Conservation (phyloP, 352 stramenopile genomes). For the Globisporangium irregulare region DNA sequence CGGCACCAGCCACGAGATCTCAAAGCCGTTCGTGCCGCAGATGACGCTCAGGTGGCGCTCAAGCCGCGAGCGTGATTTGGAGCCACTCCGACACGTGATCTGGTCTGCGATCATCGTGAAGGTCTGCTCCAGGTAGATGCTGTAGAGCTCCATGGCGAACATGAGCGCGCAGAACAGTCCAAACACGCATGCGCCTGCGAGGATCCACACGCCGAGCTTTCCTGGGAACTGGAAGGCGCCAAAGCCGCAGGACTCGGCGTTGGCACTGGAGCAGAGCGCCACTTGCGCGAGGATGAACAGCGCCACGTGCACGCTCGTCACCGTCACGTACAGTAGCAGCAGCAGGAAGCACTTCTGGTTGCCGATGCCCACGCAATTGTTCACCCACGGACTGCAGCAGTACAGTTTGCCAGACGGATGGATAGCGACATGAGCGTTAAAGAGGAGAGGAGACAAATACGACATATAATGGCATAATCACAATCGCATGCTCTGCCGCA, state of each 20-base stretch:
- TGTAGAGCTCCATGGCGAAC: constrained; percentile 77
- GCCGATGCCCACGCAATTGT: constrained; percentile 83
- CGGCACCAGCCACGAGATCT: constrained; percentile 62
- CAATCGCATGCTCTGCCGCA: neutral
- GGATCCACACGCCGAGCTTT: constrained; percentile 57
- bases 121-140: constrained; percentile 59
- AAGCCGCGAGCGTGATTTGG: constrained; percentile 57
- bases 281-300: constrained; percentile 55
- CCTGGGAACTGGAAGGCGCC: constrained; percentile 58
- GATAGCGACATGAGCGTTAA: neutral
- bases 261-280: constrained; percentile 29
- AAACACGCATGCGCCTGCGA: constrained; percentile 67
- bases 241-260: constrained; percentile 50
- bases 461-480: neutral
- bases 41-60: constrained; percentile 76
- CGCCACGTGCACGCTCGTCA: constrained; percentile 53
- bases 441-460: neutral
- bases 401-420: neutral
- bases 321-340: constrained; percentile 71
- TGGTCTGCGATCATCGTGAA: constrained; percentile 57
- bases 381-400: constrained; percentile 71
- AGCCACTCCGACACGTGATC: constrained; percentile 43
- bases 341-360: constrained; percentile 84
- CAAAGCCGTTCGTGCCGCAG: constrained; percentile 70
- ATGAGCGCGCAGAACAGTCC: constrained; percentile 76